Percentiles rank a stretch among this genome's conserved stretches.
Conservation (phyloP, 257 asterid species). For the Echium plantagineum region DNA sequence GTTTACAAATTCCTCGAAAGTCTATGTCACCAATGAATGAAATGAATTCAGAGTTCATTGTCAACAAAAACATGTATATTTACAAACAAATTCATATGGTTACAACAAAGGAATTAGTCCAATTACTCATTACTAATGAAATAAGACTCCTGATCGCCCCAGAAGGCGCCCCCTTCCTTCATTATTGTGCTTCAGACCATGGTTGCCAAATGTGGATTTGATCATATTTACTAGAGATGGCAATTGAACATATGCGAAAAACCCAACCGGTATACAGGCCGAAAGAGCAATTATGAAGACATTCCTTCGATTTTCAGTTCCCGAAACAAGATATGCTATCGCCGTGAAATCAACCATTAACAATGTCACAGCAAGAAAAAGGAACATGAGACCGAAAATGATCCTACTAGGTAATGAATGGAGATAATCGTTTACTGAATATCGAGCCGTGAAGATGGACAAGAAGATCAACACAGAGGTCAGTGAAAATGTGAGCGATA, state of each 20-base stretch:
- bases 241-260: slow-evolving; percentile 9
- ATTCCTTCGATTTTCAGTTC: slow-evolving; percentile 2
- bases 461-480: slow-evolving; percentile 10
- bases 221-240: slow-evolving; percentile 11
- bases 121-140: background rate
- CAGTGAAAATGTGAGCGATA: slow-evolving; percentile 7
- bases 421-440: slow-evolving; percentile 16
- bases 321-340: slow-evolving; percentile 10
- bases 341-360: slow-evolving; percentile 17
- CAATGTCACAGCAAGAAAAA: slow-evolving; percentile 9
- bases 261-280: slow-evolving; percentile 10
- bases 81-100: background rate
- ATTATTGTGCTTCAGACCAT: background rate
- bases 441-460: slow-evolving; percentile 16
- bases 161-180: background rate
- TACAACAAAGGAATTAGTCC: background rate
- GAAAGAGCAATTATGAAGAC: slow-evolving; percentile 7
- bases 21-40: background rate
- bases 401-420: slow-evolving; percentile 12
- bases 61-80: background rate
- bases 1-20: too few relatives aligned
- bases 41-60: background rate
- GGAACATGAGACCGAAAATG: slow-evolving; percentile 11
- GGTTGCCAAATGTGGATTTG: slow-evolving; percentile 13
- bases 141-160: background rate